A percentile compares a stretch with the other conserved stretches of the same genome.
These are phyloP conservation scores for Solanum infundibuliforme DNA, from an alignment of 257 asterid genomes.

Conservation along the genomic window DNA sequence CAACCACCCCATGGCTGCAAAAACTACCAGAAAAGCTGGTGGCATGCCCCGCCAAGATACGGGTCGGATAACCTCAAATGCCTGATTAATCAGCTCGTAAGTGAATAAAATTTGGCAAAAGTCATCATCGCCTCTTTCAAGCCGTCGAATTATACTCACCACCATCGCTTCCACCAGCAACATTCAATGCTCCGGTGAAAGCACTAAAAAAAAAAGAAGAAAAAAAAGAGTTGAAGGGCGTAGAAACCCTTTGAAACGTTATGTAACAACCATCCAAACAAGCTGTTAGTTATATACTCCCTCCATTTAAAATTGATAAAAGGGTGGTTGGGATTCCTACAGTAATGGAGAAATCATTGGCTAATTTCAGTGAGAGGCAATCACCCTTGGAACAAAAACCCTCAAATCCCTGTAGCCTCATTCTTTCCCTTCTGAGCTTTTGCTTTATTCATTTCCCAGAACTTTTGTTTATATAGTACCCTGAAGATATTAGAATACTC, in stretches of 20 bases:
- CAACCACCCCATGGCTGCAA: constrained; percentile 11
- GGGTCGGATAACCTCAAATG: constrained; percentile 10
- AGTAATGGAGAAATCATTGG: constrained; percentile 11
- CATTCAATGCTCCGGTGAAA: background rate
- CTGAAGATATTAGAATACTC: background rate
- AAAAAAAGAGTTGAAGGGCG: background rate
- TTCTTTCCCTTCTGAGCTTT: background rate
- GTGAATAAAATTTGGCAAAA: background rate
- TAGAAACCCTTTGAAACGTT: background rate
- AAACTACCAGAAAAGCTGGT: constrained; percentile 5
- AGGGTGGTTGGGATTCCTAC: constrained; percentile 5
- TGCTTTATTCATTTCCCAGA: background rate
- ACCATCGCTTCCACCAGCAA: background rate
- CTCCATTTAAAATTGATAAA: background rate
- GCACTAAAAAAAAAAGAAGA: background rate
- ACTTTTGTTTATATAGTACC: background rate
- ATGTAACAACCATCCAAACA: background rate
- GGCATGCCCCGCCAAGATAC: constrained; percentile 40
- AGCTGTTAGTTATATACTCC: background rate
- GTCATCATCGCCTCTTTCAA: constrained; percentile 1
- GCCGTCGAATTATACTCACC: background rate
- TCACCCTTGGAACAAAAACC: constrained; percentile 27
- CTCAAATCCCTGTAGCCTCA: background rate
- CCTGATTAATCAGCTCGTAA: background rate
- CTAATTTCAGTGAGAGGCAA: constrained; percentile 36